Evolutionary conservation across 371 early-diverging fungal genomes (phyloP), one percentile per base, ranked within the genome.

Genomic region (Mortierella sp.): DNA sequence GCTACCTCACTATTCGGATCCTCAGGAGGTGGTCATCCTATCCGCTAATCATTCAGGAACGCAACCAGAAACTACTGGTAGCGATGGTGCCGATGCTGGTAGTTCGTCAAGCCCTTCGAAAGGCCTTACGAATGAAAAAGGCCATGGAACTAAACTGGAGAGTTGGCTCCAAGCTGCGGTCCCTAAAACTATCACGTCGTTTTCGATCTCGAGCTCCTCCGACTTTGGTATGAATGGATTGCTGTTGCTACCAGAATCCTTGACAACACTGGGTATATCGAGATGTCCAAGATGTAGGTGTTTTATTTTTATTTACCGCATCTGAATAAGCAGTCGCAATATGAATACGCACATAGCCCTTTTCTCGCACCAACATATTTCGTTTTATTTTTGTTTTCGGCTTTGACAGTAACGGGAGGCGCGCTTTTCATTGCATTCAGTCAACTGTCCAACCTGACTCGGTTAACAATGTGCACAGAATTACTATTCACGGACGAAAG

Each of bases 211-310:
- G 18, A 49, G 58, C 32, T 74, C 74, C 1, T 54, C 40, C 4
- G 69, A 68, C 52, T 74, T 74, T 59, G 74, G 74, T 2, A 9
- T 74, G 40, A 68, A 63, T 58, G 64, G 69, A 62, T 68, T 75
- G 22, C 26, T 75, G 14, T 64, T 52, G 0, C 45, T 75, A 1
- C 70, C 75, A 18, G 35, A 35, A 8, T 39, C 65, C 4, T 39
- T 75, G 65, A 70, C 57, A 14, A 60, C 64, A 14, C 39, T 75
- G 10, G 43, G 28, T 37, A 69, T 75, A n/a, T 65, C 5, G 6
- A 63, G 70, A 18, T 75, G 70, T 20, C 64, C 70, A 45, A 60
- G 60, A 43, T 49, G 75, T 75, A 75, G 39, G 58, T 62, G 32
- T 24, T 20, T 22, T 39, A 39, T 20, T 61, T 40, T 45, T 43